Percentiles rank a stretch among this genome's conserved stretches.
These are phyloP conservation scores for Microcos paniculata DNA, from an alignment of 345 rosid species.

Conservation along the genomic window DNA sequence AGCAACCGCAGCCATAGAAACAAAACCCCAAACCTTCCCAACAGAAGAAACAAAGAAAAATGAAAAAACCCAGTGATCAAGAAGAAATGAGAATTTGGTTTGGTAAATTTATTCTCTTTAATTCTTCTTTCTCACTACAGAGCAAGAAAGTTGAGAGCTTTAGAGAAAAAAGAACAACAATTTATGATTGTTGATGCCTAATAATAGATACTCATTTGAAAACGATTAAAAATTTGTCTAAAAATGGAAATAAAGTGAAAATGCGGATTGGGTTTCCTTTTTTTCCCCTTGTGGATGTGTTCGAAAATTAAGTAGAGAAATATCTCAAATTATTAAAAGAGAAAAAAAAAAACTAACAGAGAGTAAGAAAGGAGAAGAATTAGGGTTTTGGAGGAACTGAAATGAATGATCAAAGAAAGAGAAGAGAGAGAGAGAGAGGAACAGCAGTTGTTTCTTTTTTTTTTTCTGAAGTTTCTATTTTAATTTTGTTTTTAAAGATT, in stretches of 20 bases:
- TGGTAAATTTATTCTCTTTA: background rate
- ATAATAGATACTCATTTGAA: slow-evolving; percentile 16
- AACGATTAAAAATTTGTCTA: background rate
- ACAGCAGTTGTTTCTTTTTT: background rate
- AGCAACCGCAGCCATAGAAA: slow-evolving; percentile 71
- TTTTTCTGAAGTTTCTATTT: too few relatives aligned
- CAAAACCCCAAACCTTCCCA: slow-evolving; percentile 19
- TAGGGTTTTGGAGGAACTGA: slow-evolving; percentile 8
- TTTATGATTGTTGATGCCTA: background rate
- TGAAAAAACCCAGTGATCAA: background rate
- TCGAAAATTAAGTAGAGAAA: background rate
- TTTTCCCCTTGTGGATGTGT: too few relatives aligned
- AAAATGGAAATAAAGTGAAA: background rate
- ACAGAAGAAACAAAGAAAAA: slow-evolving; percentile 3
- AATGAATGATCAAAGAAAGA: background rate
- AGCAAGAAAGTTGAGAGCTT: slow-evolving; percentile 10
- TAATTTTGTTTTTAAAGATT: too few relatives aligned
- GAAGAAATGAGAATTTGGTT: background rate
- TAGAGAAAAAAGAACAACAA: background rate
- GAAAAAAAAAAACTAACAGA: background rate
- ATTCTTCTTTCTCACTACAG: background rate
- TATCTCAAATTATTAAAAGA: background rate
- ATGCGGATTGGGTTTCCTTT: background rate
- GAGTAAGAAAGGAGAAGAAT: background rate
- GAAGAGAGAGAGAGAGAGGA: background rate